Evolutionary conservation across 2,329 filamentous ascomycete genomes (phyloP), one percentile per base, ranked within the genome.

Genomic region (Karstenula rhodostoma): DNA sequence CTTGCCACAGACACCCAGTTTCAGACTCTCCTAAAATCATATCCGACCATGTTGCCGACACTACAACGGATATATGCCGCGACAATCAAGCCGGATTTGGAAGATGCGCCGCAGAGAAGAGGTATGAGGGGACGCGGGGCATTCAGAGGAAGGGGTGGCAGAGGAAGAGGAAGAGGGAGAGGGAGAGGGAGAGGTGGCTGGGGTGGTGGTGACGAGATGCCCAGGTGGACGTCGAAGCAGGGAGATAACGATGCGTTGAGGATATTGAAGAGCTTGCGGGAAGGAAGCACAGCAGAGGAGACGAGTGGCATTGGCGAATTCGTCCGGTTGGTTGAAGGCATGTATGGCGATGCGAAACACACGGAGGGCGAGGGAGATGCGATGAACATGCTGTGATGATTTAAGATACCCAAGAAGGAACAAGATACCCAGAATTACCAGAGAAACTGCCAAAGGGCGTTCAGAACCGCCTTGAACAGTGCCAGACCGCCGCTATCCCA

Each of bases 281-380:
- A 72, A 7, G 74, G 70, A 19, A 66, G 63, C 19, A 67, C 68
- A 6, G 73, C 70, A 1, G 70, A 72, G 17, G 71, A 75, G 57
- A 71, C 76, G 29, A 77, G 80, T 35, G 80, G 75, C 1, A 72
- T 83, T 68, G 67, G 63, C 5, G 79, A 81, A 49, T 83, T 82
- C 65, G 75, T 73, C 46, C 60, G 57, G 29, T 60, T 76, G 33
- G 64, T 75, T 6, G 66, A 68, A 27, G 70, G 74, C 49, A 61
- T 65, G 0, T 72, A 75, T 53, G 67, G 61, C 17, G 48, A 65
- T 19, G 55, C 57, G 22, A 37, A 60, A 22, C 48, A 57, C 35
- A 47, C 58, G 57, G 33, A 58, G 22, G 58, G 47, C 7, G 60
- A 62, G 46, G 57, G 44, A 40, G 19, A 43, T n/a, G 57, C 40